phyloP scores from a whole-genome alignment of 371 early-diverging fungal genomes.

The Zychaea mexicana region DNA sequence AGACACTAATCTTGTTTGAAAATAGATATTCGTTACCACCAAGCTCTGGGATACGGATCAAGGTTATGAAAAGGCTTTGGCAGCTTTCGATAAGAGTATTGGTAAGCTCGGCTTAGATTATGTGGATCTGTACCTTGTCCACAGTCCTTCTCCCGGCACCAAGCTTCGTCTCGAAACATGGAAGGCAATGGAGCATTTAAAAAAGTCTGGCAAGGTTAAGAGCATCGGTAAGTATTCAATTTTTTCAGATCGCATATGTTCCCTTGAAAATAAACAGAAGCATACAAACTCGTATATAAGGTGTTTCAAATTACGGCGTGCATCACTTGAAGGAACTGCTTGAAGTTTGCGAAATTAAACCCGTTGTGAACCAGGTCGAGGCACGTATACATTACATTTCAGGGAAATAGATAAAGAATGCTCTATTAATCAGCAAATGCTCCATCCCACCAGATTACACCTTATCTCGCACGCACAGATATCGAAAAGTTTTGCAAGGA shows the following conservation, averaged over 20 bases:
- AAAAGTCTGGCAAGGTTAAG: conserved; percentile 42
- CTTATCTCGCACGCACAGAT: conserved; percentile 40
- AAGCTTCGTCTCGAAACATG: conserved; percentile 44
- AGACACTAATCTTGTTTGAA: conserved; percentile 1
- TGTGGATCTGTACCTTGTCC: conserved; percentile 76
- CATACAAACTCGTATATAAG: conserved; percentile 37
- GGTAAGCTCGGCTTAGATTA: conserved; percentile 60
- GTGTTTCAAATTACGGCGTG: conserved; percentile 73
- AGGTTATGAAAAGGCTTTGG: conserved; percentile 47
- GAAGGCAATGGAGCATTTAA: conserved; percentile 47
- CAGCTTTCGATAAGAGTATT: conserved; percentile 50
- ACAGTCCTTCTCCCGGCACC: conserved; percentile 62
- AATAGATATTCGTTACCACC: conserved; percentile 75
- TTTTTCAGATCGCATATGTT: neutral
- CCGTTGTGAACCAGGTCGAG: conserved; percentile 73
- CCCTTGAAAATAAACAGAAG: no score
- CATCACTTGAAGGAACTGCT: conserved; percentile 60
- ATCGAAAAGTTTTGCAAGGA: conserved; percentile 46
- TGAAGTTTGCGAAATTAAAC: conserved; percentile 56
- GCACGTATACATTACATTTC: no score
- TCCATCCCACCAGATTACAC: conserved; percentile 17
- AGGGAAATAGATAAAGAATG: neutral
- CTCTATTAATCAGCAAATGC: neutral
- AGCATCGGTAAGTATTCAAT: conserved; percentile 39
- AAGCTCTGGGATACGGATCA: conserved; percentile 61